Conservation (phyloP, 306 rosid species). For the Glycyrrhiza uralensis region DNA sequence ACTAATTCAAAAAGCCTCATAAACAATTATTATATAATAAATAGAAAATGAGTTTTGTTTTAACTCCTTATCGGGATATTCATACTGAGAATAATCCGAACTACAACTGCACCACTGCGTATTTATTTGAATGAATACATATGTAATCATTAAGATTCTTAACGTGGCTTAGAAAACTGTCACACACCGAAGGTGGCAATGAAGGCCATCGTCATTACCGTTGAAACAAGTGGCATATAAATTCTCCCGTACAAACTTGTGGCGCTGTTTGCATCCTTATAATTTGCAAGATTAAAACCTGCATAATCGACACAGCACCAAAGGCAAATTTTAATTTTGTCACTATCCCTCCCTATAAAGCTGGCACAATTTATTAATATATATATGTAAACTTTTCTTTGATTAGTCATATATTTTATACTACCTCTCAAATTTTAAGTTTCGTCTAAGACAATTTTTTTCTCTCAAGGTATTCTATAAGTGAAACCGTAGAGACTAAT, state of each 20-base stretch:
- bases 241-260: constrained; percentile 32
- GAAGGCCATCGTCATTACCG: constrained; percentile 28
- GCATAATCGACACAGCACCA: constrained; percentile 18
- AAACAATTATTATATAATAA: background rate
- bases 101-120: background rate
- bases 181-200: constrained; percentile 39
- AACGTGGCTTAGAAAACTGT: background rate
- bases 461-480: too few relatives aligned
- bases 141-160: background rate
- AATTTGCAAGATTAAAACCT: constrained; percentile 21
- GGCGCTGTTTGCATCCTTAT: constrained; percentile 8
- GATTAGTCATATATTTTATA: too few relatives aligned
- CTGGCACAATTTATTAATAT: background rate
- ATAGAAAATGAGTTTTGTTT: background rate
- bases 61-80: background rate
- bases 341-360: background rate
- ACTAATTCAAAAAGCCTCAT: too few relatives aligned
- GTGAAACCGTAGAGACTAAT: too few relatives aligned
- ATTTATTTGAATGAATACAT: constrained; percentile 23
- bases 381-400: too few relatives aligned
- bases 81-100: background rate
- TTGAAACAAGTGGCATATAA: constrained; percentile 32
- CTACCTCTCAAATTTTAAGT: too few relatives aligned
- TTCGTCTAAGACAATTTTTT: too few relatives aligned
- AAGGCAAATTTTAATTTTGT: background rate